These are phyloP conservation scores for Magnaporthiopsis incrustans DNA, from an alignment of 2,329 filamentous ascomycete species.

Conservation along the genomic window DNA sequence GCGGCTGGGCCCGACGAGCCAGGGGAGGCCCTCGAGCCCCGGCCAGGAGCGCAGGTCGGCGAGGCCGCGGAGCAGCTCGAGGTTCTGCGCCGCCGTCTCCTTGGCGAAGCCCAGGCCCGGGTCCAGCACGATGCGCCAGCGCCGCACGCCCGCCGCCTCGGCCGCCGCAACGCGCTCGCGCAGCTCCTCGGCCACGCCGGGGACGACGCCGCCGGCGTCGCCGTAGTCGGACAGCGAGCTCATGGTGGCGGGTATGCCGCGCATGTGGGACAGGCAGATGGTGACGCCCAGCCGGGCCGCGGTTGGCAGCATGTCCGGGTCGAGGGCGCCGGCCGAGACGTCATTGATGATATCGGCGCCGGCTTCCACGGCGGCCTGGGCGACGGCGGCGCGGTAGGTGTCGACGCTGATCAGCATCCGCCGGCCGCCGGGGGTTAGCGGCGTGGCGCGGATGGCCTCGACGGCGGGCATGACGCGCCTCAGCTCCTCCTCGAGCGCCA, in stretches of 20 bases:
- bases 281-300: conserved; percentile 72
- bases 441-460: conserved; percentile 53
- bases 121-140: conserved; percentile 93
- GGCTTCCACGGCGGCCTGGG: conserved; percentile 62
- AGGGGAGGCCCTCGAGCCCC: conserved; percentile 64
- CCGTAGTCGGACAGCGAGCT: conserved; percentile 55
- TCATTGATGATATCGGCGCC: conserved; percentile 95
- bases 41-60: conserved; percentile 56
- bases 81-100: conserved; percentile 63
- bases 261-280: conserved; percentile 87
- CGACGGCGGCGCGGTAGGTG: conserved; percentile 83
- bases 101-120: conserved; percentile 95
- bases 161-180: conserved; percentile 63
- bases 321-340: conserved; percentile 74
- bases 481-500: conserved; percentile 67
- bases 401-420: conserved; percentile 74
- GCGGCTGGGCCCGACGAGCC: conserved; percentile 81
- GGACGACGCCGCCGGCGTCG: conserved; percentile 51
- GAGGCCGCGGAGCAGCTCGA: conserved; percentile 66
- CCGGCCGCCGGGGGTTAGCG: neutral
- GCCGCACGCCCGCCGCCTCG: conserved; percentile 69
- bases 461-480: conserved; percentile 75
- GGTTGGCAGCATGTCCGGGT: conserved; percentile 72
- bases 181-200: conserved; percentile 60
- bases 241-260: conserved; percentile 81